phyloP scores from a whole-genome alignment of 2,329 filamentous ascomycete species.

The Nemania sp. region DNA sequence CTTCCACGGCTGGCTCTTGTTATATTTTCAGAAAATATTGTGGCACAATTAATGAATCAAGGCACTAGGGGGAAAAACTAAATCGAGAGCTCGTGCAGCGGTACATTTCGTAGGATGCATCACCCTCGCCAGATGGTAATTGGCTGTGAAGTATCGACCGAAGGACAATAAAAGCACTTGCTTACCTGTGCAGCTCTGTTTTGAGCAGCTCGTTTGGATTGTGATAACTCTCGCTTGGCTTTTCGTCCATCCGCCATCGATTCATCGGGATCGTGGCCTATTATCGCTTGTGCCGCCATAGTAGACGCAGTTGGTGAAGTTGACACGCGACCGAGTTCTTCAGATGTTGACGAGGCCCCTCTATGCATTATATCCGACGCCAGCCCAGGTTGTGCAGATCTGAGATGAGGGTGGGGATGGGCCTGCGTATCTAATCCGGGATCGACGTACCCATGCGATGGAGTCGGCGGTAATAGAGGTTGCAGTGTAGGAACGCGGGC shows the following conservation, averaged over 20 bases:
- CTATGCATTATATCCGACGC: conserved; percentile 40
- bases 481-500: conserved; percentile 27
- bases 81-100: no score
- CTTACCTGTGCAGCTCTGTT: conserved; percentile 95
- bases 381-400: conserved; percentile 29
- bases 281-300: conserved; percentile 40
- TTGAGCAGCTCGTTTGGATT: conserved; percentile 93
- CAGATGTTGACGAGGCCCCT: conserved; percentile 35
- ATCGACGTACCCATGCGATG: conserved; percentile 36
- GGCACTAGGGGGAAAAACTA: no score
- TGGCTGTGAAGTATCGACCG: neutral
- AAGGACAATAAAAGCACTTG: conserved; percentile 22
- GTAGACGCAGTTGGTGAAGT: conserved; percentile 32
- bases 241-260: conserved; percentile 63
- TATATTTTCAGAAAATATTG: neutral
- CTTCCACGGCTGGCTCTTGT: neutral
- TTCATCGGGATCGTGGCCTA: conserved; percentile 42
- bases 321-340: conserved; percentile 37
- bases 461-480: conserved; percentile 28
- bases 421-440: conserved; percentile 31
- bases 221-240: conserved; percentile 87
- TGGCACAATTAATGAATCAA: neutral
- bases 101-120: no score
- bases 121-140: no score
- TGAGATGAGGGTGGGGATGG: conserved; percentile 36